Conservation (phyloP, 1,284 basidiomycete genomes). For the Athelia sp. region DNA sequence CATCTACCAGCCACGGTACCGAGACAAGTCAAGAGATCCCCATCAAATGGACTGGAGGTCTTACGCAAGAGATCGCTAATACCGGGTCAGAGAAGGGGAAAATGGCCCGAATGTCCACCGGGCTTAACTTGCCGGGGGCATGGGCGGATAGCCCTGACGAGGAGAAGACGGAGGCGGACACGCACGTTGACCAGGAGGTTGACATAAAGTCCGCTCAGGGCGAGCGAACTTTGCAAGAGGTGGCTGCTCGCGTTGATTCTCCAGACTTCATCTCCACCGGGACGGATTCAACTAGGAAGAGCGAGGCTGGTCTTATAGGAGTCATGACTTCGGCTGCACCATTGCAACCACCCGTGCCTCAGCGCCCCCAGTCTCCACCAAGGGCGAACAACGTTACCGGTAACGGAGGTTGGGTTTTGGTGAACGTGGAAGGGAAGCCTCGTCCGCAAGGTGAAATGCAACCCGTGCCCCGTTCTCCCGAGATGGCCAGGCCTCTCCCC, state of each 20-base stretch:
- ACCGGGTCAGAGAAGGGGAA: slow-evolving; percentile 21
- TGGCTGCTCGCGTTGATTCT: slow-evolving; percentile 38
- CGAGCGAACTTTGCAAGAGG: slow-evolving; percentile 38
- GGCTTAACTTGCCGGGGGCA: slow-evolving; percentile 34
- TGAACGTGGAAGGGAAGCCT: slow-evolving; percentile 50
- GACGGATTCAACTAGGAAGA: slow-evolving; percentile 38
- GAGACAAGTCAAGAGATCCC: slow-evolving; percentile 36
- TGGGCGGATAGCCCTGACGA: slow-evolving; percentile 40
- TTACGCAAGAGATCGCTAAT: slow-evolving; percentile 23
- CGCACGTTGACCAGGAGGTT: neutral
- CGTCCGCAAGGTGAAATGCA: slow-evolving; percentile 1
- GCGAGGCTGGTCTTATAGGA: slow-evolving; percentile 49
- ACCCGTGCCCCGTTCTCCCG: slow-evolving; percentile 3
- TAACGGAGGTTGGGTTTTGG: slow-evolving; percentile 54
- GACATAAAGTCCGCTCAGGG: neutral
- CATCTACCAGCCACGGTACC: slow-evolving; percentile 32
- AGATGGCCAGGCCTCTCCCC: slow-evolving; percentile 10
- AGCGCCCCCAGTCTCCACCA: neutral
- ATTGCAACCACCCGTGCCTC: slow-evolving; percentile 15
- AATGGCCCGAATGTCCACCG: slow-evolving; percentile 21
- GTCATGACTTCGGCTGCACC: slow-evolving; percentile 27
- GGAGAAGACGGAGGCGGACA: slow-evolving; percentile 29
- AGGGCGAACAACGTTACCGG: slow-evolving; percentile 1
- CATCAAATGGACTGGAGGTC: slow-evolving; percentile 47
- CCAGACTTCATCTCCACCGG: slow-evolving; percentile 35